phyloP scores from a whole-genome alignment of 208 protist species.

The Wallacemonas sp. region DNA sequence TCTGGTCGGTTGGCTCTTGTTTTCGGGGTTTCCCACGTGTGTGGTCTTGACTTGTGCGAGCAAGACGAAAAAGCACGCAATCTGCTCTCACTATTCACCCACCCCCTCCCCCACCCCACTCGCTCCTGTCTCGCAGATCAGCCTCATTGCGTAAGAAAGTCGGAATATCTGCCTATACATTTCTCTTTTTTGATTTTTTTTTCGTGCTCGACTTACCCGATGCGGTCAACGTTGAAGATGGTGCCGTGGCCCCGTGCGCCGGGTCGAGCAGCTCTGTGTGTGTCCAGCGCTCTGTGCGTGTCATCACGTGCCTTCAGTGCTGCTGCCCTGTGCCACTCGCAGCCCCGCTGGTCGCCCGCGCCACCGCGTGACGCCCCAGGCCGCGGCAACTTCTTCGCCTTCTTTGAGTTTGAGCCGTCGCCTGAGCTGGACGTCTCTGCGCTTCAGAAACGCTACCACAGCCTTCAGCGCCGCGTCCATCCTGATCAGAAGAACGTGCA shows the following conservation, averaged over 20 bases:
- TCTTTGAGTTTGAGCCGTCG: slow-evolving; percentile 49
- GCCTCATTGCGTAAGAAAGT: too few relatives aligned
- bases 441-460: slow-evolving; percentile 76
- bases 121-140: too few relatives aligned
- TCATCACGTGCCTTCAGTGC: background rate
- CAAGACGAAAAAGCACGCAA: too few relatives aligned
- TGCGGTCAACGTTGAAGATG: background rate
- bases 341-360: background rate
- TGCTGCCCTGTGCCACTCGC: background rate
- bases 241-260: background rate
- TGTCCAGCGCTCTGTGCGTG: background rate
- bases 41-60: too few relatives aligned
- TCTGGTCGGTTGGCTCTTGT: too few relatives aligned
- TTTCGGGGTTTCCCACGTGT: too few relatives aligned
- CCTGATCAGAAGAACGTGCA: slow-evolving; percentile 72
- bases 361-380: slow-evolving; percentile 10
- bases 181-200: background rate
- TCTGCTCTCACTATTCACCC: too few relatives aligned
- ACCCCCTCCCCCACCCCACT: too few relatives aligned
- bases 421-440: slow-evolving; percentile 51
- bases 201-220: background rate
- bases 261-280: background rate
- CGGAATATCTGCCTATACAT: too few relatives aligned
- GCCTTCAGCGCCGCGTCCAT: slow-evolving; percentile 74
- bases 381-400: slow-evolving; percentile 75